Evolutionary conservation across 164 flowering plant genomes (phyloP), one percentile per base, ranked within the genome.

Genomic region (Echeveria elegans): DNA sequence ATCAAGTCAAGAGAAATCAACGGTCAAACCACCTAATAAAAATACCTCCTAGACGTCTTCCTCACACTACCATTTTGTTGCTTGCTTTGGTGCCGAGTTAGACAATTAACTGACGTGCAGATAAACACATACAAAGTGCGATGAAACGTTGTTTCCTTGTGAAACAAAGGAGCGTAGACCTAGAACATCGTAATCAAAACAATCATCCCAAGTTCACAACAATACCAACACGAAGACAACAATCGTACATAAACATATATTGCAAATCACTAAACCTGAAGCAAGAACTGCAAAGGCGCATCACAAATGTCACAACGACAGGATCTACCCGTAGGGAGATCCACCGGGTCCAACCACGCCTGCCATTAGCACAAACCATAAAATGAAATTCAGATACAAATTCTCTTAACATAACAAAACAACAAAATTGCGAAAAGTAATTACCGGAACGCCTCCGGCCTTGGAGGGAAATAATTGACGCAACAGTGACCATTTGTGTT

Each of bases 311-410:
- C 96, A 74, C 97, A 94, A 4, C 71, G 6, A 66, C 76, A 72
- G n/a, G 88, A 79, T 36, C 69, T 79, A 18, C 82, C 86, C 0
- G 86, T 78, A 1, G 96, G 97, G 69, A 94, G 75, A 78, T 88
- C 80, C 58, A 77, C 59, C 18, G 99, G 99, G 73, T 89, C 89
- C 82, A 91, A 77, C 97, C 97, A 91, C 19, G 96, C 97, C 97
- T 91, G 73, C 52, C 72, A 1, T 23, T 24, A 16, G 21, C 30
- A 1, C 5, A 41, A 47, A 65, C 52, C 28, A 18, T n/a, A 23
- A 9, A 8, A 0, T 2, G 9, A 23, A 18, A 63, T 50, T 2
- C 36, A 31, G 30, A 52, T 3, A 18, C 52, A 1, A 50, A 70
- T 19, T 16, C 26, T 34, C 12, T 28, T 19, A 32, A 50, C 19